Base-by-base conservation (phyloP, 139 green algal species). In the Deuterostichococcus epilithicus region DNA sequence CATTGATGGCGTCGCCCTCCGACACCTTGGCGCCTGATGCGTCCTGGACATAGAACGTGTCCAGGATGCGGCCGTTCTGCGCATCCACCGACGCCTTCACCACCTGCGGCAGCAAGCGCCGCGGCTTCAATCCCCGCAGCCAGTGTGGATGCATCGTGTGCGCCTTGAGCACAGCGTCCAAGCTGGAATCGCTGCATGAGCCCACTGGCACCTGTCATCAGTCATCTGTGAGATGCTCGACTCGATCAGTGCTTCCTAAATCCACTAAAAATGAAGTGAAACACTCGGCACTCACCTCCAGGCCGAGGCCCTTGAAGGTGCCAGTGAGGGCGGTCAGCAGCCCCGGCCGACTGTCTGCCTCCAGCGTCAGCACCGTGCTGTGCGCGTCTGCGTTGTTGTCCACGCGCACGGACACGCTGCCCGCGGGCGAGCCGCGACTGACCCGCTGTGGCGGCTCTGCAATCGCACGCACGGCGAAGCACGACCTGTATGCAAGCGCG, bases 1-100 rank as follows among this genome's bases (percentile, higher is more conserved):
- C 35, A 1, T 74, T 32, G 1, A 37, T 28, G 25, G 79, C 23
- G 0, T 85, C 78, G 23, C 23, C 35, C 20, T 83, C 44, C 2
- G 47, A 13, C 4, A 82, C 65, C 71, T 78, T 84, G 79, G 83
- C 38, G 70, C 80, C 68, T 74, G 75, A 47, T 78, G 70, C 45
- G 87, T 68, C 84, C 79, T 13, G 82, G 73, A 99, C 89, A 75
- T 88, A 97, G 79, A 99, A 99, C 25, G 72, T 87, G 86, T 98
- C 92, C 23, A 81, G 44, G 38, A 93, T 80, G 26, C 69, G 76
- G 52, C 80, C 80, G 38, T 79, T 76, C 37, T 81, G 78, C 44
- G 47, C 80, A 34, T 86, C 82, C 0, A 96, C 84, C 0, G 86
- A 77, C 15, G 91, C 86, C 76, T 88, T 88, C 25, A 63, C 75